These are phyloP conservation scores for Penstemon davidsonii DNA, from an alignment of 257 asterid genomes.

Conservation along the genomic window DNA sequence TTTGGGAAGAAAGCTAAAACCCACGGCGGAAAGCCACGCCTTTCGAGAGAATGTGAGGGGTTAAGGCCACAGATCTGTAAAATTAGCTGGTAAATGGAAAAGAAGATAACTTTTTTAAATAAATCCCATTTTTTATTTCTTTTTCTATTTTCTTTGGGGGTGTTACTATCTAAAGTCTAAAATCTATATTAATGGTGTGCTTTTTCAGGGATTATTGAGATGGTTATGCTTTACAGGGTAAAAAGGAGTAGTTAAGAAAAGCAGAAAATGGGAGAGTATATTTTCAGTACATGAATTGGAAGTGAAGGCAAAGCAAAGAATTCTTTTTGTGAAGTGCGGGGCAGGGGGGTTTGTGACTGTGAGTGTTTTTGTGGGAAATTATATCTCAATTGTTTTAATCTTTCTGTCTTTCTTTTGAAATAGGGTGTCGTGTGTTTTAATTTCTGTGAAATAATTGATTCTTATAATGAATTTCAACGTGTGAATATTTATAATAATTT, in stretches of 20 bases:
- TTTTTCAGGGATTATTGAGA: conserved; percentile 33
- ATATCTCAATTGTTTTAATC: too few species aligned
- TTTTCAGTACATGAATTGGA: conserved; percentile 19
- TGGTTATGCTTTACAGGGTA: conserved; percentile 37
- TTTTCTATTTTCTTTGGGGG: neutral
- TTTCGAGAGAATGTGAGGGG: conserved; percentile 29
- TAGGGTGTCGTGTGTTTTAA: too few species aligned
- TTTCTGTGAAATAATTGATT: too few species aligned
- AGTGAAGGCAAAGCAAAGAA: conserved; percentile 22
- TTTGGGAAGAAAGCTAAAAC: conserved; percentile 30
- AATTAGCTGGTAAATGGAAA: conserved; percentile 17
- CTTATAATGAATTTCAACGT: too few species aligned
- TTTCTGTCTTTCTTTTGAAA: too few species aligned
- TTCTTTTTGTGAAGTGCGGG: neutral
- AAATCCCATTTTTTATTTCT: conserved; percentile 10
- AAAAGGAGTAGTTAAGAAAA: conserved; percentile 21
- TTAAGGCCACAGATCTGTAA: conserved; percentile 41
- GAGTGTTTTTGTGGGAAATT: too few species aligned
- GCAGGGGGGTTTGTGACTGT: too few species aligned
- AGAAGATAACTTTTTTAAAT: neutral
- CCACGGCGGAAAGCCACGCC: conserved; percentile 20
- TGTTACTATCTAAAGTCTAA: neutral
- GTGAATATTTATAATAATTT: too few species aligned
- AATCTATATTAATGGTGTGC: conserved; percentile 25
- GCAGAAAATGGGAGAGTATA: conserved; percentile 15